These are phyloP conservation scores for Trametes cubensis DNA, from an alignment of 768 basidiomycete species.

Conservation along the genomic window DNA sequence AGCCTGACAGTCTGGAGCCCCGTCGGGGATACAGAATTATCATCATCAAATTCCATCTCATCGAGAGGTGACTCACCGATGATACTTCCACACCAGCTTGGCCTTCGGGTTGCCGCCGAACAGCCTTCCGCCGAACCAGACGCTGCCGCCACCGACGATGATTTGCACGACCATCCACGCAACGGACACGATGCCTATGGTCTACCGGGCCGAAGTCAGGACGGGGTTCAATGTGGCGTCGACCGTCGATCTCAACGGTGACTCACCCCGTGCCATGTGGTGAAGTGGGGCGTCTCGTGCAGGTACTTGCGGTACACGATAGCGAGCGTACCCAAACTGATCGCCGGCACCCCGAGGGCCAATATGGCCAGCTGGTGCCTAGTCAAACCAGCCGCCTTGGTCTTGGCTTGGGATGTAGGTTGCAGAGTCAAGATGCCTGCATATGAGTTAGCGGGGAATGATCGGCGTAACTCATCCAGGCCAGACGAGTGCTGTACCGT, in stretches of 20 bases:
- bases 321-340: constrained; percentile 62
- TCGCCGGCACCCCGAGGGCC: constrained; percentile 54
- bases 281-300: constrained; percentile 57
- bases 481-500: constrained; percentile 43
- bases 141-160: constrained; percentile 68
- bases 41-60: background rate
- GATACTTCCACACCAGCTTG: constrained; percentile 82
- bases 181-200: constrained; percentile 64
- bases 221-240: constrained; percentile 6
- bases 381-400: constrained; percentile 65
- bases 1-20: constrained; percentile 65
- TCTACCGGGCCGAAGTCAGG: constrained; percentile 33
- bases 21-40: background rate
- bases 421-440: constrained; percentile 77
- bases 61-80: constrained; percentile 49
- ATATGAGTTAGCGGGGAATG: constrained; percentile 30
- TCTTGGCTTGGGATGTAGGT: constrained; percentile 65
- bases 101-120: constrained; percentile 76
- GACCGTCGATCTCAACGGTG: constrained; percentile 2
- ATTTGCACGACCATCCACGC: constrained; percentile 65
- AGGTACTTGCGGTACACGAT: constrained; percentile 64
- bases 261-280: constrained; percentile 75
- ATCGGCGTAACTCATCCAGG: background rate
- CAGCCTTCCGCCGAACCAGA: constrained; percentile 69
- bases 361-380: constrained; percentile 72